Percentiles rank a stretch among this genome's conserved stretches.
Evolutionary conservation across 306 rosid species (phyloP).

Genomic region (Crataegus laevigata): DNA sequence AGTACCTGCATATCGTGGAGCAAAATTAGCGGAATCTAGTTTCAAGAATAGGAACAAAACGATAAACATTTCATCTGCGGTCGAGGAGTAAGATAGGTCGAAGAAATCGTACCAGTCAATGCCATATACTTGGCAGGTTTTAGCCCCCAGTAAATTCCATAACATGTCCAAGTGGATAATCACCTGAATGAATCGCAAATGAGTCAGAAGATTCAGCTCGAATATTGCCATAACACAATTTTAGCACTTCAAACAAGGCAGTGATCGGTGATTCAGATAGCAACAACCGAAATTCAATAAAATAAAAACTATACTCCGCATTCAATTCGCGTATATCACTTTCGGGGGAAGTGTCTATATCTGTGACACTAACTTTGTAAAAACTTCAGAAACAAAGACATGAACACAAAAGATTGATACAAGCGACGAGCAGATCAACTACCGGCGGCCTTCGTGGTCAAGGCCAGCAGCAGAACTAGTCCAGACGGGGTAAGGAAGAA

Average conservation of each 20-base stretch:
- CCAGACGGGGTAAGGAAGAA: background rate
- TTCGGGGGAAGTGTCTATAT: background rate
- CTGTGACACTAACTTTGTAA: too few species aligned
- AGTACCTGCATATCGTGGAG: conserved; percentile 29
- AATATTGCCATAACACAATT: conserved; percentile 1
- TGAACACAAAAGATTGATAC: background rate
- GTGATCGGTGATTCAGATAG: background rate
- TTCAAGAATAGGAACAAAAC: background rate
- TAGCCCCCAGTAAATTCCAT: conserved; percentile 80
- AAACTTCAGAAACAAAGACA: background rate
- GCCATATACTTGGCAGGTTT: conserved; percentile 43
- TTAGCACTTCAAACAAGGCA: background rate
- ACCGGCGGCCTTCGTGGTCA: background rate
- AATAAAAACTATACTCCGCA: background rate
- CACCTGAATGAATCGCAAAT: conserved; percentile 19
- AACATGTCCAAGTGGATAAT: conserved; percentile 24
- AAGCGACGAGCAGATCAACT: background rate
- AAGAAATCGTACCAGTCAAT: conserved; percentile 36
- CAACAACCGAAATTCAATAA: background rate
- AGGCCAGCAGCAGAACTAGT: background rate
- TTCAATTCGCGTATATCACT: conserved; percentile 4
- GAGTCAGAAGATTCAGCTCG: background rate
- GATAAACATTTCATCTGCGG: background rate
- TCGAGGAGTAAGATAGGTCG: background rate
- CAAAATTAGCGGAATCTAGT: background rate